phyloP scores from a whole-genome alignment of 345 rosid species.

The Cardamine resedifolia region DNA sequence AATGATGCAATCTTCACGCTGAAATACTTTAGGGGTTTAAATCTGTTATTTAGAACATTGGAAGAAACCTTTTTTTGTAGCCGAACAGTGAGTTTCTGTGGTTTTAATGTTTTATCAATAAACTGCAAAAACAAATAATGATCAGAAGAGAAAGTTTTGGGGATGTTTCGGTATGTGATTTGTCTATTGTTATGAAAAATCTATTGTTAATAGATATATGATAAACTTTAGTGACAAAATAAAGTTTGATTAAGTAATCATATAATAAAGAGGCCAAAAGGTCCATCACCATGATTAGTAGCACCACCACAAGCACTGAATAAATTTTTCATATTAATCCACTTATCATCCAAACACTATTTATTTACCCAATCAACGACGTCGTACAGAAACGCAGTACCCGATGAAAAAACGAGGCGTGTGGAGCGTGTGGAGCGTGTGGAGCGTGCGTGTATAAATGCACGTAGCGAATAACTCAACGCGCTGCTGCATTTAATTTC shows the following conservation, averaged over 20 bases:
- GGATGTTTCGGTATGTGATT: neutral
- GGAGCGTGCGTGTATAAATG: slow-evolving; percentile 42
- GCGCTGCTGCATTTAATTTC: slow-evolving; percentile 32
- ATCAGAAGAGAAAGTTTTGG: neutral
- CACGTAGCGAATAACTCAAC: slow-evolving; percentile 19
- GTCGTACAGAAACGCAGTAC: slow-evolving; percentile 5
- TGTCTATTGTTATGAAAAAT: neutral
- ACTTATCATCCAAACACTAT: neutral
- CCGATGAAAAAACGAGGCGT: slow-evolving; percentile 17
- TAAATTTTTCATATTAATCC: neutral
- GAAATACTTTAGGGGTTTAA: slow-evolving; percentile 9
- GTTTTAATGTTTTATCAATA: slow-evolving; percentile 23
- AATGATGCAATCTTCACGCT: slow-evolving; percentile 23
- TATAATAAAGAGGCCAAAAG: neutral
- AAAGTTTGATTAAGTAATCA: neutral
- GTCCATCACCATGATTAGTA: neutral
- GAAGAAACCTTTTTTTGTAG: slow-evolving; percentile 27
- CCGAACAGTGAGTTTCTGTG: slow-evolving; percentile 19
- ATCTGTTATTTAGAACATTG: slow-evolving; percentile 18
- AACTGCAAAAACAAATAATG: slow-evolving; percentile 11
- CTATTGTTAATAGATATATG: too few relatives aligned
- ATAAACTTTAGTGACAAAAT: neutral
- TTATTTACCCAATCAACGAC: neutral
- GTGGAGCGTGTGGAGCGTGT: slow-evolving; percentile 35
- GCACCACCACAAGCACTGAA: neutral